A percentile compares a stretch with the other conserved stretches of the same genome.
These are phyloP conservation scores for Arabidopsis thaliana DNA, from an alignment of 345 rosid species.

Conservation along the genomic window DNA sequence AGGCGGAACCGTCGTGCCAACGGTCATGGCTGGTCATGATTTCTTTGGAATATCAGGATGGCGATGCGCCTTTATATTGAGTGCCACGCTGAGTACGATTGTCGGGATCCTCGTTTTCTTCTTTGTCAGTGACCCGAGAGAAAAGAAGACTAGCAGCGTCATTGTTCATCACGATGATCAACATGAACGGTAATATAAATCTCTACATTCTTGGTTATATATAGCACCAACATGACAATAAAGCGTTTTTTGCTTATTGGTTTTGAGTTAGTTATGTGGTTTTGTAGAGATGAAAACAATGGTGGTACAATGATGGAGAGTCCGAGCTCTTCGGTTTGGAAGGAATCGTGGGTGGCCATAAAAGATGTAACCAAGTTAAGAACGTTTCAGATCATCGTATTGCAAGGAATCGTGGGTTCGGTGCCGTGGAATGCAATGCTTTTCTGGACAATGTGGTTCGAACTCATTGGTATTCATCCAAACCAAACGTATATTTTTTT, in stretches of 20 bases:
- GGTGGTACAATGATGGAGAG: constrained; percentile 6
- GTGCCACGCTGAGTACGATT: constrained; percentile 73
- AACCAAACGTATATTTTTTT: neutral
- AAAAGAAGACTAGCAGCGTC: neutral
- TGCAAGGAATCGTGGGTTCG: constrained; percentile 81
- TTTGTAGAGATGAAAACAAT: constrained; percentile 53
- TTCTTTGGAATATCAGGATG: constrained; percentile 72
- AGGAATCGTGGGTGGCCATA: constrained; percentile 72
- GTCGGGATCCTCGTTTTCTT: constrained; percentile 73
- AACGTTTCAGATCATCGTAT: constrained; percentile 82
- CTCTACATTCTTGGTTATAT: neutral
- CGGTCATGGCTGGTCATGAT: constrained; percentile 85
- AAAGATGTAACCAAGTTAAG: constrained; percentile 70
- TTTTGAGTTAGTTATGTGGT: constrained; percentile 5
- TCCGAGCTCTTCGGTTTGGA: constrained; percentile 62
- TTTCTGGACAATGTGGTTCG: constrained; percentile 93
- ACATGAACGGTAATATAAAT: constrained; percentile 10
- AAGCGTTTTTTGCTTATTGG: neutral
- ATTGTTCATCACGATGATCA: neutral
- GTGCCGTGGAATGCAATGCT: constrained; percentile 94
- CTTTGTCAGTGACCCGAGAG: constrained; percentile 62
- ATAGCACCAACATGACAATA: neutral
- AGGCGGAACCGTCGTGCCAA: constrained; percentile 88
- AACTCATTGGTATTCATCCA: constrained; percentile 69
- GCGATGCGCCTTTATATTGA: constrained; percentile 86